These are phyloP conservation scores for Cyberlindnera bimundalis DNA, from an alignment of 805 yeast genomes.

Conservation along the genomic window DNA sequence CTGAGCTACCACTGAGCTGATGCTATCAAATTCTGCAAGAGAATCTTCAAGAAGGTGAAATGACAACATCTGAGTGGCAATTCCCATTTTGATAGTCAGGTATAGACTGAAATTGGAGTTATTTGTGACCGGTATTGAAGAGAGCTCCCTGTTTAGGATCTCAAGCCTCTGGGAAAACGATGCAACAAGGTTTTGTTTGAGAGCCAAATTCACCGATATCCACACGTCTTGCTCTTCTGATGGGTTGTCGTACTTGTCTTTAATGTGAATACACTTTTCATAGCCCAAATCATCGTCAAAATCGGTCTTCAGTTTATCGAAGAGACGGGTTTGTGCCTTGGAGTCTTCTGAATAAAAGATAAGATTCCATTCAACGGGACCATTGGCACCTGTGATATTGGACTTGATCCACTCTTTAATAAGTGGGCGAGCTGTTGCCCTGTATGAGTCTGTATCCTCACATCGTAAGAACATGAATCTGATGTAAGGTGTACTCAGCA, in stretches of 20 bases:
- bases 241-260: constrained; percentile 19
- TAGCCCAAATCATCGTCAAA: constrained; percentile 32
- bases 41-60: constrained; percentile 63
- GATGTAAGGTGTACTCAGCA: constrained; percentile 45
- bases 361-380: constrained; percentile 61
- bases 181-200: constrained; percentile 48
- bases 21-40: constrained; percentile 44
- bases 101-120: constrained; percentile 1
- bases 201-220: constrained; percentile 39
- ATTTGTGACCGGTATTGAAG: background rate
- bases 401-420: constrained; percentile 74
- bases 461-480: constrained; percentile 67
- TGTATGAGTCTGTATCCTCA: constrained; percentile 67
- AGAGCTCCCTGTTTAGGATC: constrained; percentile 6
- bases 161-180: constrained; percentile 50
- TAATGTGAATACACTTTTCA: constrained; percentile 36
- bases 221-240: constrained; percentile 48
- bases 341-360: constrained; percentile 44
- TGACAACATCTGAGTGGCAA: constrained; percentile 50
- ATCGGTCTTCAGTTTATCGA: constrained; percentile 53
- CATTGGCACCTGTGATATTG: constrained; percentile 33
- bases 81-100: constrained; percentile 38
- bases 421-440: constrained; percentile 76
- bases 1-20: constrained; percentile 33
- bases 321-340: constrained; percentile 43